phyloP scores from a whole-genome alignment of 2,329 filamentous ascomycete genomes.

The Aspergillus sp. region DNA sequence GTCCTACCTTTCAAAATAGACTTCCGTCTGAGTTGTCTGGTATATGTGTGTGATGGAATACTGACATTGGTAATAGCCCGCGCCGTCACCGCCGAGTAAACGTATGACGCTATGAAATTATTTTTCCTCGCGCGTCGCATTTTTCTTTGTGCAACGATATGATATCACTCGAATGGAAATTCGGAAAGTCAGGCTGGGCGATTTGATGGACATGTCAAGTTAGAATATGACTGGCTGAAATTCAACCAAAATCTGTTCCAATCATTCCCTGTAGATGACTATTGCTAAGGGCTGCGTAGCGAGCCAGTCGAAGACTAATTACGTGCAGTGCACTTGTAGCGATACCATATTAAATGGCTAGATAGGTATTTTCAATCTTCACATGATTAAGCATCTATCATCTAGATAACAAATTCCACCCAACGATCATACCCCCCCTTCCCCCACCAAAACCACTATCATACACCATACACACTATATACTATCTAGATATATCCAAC shows the following conservation, averaged over 20 bases:
- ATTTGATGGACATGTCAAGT: conserved; percentile 38
- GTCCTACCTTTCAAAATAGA: too few relatives aligned
- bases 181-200: conserved; percentile 39
- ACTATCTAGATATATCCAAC: not conserved
- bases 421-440: too few relatives aligned
- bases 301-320: too few relatives aligned
- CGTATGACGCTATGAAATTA: conserved; percentile 31
- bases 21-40: too few relatives aligned
- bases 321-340: too few relatives aligned
- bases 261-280: conserved; percentile 14
- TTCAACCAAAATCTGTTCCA: conserved; percentile 30
- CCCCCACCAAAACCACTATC: not conserved
- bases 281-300: too few relatives aligned
- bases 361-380: too few relatives aligned
- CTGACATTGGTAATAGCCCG: conserved; percentile 36
- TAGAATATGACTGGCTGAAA: conserved; percentile 33
- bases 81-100: conserved; percentile 50
- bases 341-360: too few relatives aligned
- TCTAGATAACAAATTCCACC: too few relatives aligned
- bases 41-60: not conserved
- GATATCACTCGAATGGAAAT: conserved; percentile 37
- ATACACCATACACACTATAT: not conserved
- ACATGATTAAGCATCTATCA: too few relatives aligned
- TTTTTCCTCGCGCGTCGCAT: conserved; percentile 40
- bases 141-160: conserved; percentile 41